Percentiles rank a stretch among this genome's conserved stretches.
Evolutionary conservation across 169 alveolate genomes (phyloP).

Genomic region (Eimeria sp.): DNA sequence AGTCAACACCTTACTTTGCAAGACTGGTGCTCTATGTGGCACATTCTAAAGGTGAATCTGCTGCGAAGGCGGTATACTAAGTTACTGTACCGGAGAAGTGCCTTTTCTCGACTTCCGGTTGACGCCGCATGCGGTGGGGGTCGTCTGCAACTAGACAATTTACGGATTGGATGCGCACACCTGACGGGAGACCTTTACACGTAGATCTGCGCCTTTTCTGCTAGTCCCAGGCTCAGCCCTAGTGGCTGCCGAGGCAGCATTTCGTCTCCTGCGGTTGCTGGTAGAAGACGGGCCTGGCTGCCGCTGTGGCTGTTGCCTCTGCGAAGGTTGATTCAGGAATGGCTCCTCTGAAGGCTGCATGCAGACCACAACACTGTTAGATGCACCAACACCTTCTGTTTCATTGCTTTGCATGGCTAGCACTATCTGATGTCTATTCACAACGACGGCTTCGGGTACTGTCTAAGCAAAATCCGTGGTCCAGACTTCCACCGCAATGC

Average conservation of each 20-base stretch:
- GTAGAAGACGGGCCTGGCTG: conserved; percentile 5
- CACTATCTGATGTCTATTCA: not conserved
- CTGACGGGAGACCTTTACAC: conserved; percentile 31
- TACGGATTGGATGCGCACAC: not conserved
- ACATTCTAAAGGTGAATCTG: not conserved
- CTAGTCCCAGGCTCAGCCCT: conserved; percentile 19
- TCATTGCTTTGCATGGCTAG: not conserved
- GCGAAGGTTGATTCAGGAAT: not conserved
- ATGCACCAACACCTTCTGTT: not conserved
- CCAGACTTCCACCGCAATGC: not conserved
- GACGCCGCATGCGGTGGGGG: not conserved
- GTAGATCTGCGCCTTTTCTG: conserved; percentile 33
- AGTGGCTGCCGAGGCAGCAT: not conserved
- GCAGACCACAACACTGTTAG: not conserved
- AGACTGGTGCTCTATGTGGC: not conserved
- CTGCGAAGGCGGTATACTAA: not conserved
- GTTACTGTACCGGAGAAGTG: not conserved
- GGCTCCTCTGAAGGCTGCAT: conserved; percentile 41
- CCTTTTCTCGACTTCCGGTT: not conserved
- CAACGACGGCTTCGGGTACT: not conserved
- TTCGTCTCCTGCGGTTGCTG: conserved; percentile 64
- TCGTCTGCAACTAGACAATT: not conserved
- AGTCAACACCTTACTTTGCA: not conserved
- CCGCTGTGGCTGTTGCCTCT: conserved; percentile 51
- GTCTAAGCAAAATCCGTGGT: not conserved